These are phyloP conservation scores for Leptomonas pyrrhocoris DNA, from an alignment of 208 protist species.

Conservation along the genomic window DNA sequence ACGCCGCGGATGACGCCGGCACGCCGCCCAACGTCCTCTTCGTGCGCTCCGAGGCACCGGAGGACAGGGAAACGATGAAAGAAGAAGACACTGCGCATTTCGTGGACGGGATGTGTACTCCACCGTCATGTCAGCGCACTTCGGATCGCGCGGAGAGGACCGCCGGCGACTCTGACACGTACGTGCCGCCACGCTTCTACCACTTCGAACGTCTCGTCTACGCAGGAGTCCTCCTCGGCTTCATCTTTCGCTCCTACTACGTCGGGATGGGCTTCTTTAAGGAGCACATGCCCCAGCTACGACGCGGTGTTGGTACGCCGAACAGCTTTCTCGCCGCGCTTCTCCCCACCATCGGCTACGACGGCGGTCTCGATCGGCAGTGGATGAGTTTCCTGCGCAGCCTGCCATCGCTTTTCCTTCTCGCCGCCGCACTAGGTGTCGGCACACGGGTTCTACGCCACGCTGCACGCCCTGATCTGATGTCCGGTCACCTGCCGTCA, in stretches of 20 bases:
- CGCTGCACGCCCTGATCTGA: not conserved
- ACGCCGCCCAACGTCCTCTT: not conserved
- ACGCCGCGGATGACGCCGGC: not conserved
- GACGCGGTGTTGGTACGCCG: slow-evolving; percentile 7
- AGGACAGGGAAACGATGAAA: not conserved
- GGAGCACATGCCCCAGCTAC: slow-evolving; percentile 4
- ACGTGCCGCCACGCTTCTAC: slow-evolving; percentile 14
- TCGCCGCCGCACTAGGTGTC: slow-evolving; percentile 12
- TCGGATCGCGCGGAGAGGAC: not conserved
- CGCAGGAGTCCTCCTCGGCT: slow-evolving; percentile 8
- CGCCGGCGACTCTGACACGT: not conserved
- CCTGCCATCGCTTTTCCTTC: slow-evolving; percentile 21
- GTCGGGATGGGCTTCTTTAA: slow-evolving; percentile 3
- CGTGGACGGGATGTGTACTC: not conserved
- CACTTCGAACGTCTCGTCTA: slow-evolving; percentile 12
- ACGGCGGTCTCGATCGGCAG: slow-evolving; percentile 25
- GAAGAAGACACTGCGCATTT: not conserved
- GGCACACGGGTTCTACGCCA: slow-evolving; percentile 12
- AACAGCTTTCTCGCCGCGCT: slow-evolving; percentile 4
- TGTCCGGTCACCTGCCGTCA: not conserved
- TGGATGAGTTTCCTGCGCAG: slow-evolving; percentile 28
- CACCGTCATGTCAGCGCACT: not conserved
- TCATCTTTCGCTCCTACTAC: slow-evolving; percentile 21
- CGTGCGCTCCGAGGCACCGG: not conserved
- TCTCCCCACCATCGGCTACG: slow-evolving; percentile 23